Conservation (phyloP, 176 grass and related monocot species). For the Phoenix dactylifera region DNA sequence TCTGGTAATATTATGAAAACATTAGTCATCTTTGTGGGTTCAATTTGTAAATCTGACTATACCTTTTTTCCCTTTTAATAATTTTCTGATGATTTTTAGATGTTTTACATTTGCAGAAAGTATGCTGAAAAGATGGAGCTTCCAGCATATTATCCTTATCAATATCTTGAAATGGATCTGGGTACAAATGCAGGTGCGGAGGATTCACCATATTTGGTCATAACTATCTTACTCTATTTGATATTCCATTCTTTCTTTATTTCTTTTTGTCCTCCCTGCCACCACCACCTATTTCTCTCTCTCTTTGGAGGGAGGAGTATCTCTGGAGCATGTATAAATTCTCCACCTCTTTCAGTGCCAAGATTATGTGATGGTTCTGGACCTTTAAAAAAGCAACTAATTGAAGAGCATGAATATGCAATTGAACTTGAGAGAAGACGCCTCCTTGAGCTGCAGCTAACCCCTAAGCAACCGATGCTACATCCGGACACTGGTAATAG, state of each 20-base stretch:
- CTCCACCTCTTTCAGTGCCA: not conserved
- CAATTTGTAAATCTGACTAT: too few relatives aligned
- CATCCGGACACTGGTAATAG: conserved; percentile 26
- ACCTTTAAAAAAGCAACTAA: conserved; percentile 24
- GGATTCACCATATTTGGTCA: not conserved
- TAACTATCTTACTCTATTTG: not conserved
- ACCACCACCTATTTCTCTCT: too few relatives aligned
- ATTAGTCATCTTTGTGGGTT: too few relatives aligned
- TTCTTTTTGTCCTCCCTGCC: too few relatives aligned
- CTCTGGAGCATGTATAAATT: not conserved
- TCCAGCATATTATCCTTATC: conserved; percentile 21
- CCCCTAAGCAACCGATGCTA: not conserved
- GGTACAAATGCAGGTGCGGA: conserved; percentile 22
- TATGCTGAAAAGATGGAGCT: conserved; percentile 28
- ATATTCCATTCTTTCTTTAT: not conserved
- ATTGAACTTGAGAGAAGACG: conserved; percentile 34
- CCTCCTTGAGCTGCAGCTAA: conserved; percentile 6
- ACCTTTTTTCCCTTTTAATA: not conserved
- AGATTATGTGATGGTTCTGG: conserved; percentile 29
- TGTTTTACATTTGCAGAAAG: conserved; percentile 7
- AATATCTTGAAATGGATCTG: conserved; percentile 22
- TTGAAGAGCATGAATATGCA: conserved; percentile 26
- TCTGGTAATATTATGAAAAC: too few relatives aligned
- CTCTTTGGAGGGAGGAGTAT: too few relatives aligned
- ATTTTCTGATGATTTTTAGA: not conserved